Evolutionary conservation across 2,329 filamentous ascomycete genomes (phyloP).

Genomic region (Paecilomyces formosus): DNA sequence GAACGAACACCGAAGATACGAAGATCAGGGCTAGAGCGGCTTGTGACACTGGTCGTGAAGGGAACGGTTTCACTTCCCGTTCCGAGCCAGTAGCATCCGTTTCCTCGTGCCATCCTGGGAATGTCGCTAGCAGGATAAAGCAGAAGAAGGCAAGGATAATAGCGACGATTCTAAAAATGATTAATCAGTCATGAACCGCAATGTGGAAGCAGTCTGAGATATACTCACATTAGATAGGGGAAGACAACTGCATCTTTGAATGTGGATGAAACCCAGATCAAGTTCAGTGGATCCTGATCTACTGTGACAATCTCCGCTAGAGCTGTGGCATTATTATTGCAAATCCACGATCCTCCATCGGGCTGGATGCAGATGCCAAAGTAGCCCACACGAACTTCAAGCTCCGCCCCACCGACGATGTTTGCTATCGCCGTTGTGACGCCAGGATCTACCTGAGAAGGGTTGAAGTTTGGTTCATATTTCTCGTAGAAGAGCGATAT

Average conservation of each 20-base stretch:
- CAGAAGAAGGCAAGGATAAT: constrained; percentile 96
- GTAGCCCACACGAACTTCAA: constrained; percentile 92
- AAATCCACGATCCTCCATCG: constrained; percentile 84
- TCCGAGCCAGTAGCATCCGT: constrained; percentile 72
- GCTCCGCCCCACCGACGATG: constrained; percentile 74
- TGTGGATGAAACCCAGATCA: constrained; percentile 93
- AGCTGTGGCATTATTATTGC: constrained; percentile 93
- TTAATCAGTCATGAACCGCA: constrained; percentile 7
- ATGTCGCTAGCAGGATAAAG: constrained; percentile 89
- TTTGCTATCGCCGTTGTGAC: constrained; percentile 79
- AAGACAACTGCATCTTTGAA: constrained; percentile 99
- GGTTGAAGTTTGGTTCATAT: constrained; percentile 74
- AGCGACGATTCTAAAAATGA: constrained; percentile 69
- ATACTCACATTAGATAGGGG: constrained; percentile 80
- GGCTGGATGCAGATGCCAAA: constrained; percentile 96
- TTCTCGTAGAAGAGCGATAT: constrained; percentile 94
- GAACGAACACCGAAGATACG: constrained; percentile 57
- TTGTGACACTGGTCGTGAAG: constrained; percentile 84
- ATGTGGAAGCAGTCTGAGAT: neutral
- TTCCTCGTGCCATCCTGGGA: constrained; percentile 96
- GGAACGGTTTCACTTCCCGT: constrained; percentile 88
- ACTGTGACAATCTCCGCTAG: constrained; percentile 82
- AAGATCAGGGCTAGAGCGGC: constrained; percentile 89
- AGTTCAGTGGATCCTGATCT: constrained; percentile 90
- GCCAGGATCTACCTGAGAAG: constrained; percentile 83